These are phyloP conservation scores for Taphrina flavorubra DNA, from an alignment of 1,139 yeast genomes.

Conservation along the genomic window DNA sequence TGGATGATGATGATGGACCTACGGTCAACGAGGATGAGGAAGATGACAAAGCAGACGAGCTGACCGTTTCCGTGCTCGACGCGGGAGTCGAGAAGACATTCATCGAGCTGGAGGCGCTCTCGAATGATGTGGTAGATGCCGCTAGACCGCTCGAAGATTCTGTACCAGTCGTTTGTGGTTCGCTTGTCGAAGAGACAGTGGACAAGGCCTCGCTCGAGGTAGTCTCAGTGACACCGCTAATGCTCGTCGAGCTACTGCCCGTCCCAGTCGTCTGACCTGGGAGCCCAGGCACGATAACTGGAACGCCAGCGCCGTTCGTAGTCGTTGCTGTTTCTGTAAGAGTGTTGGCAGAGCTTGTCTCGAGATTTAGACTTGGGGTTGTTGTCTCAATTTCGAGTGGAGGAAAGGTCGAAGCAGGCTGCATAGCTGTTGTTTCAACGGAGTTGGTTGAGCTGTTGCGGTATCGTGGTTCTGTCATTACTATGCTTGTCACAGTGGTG, in stretches of 20 bases:
- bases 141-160: neutral
- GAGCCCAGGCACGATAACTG: neutral
- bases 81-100: too few species aligned
- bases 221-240: neutral
- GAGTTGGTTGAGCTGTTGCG: neutral
- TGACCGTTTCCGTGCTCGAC: neutral
- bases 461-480: neutral
- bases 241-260: neutral
- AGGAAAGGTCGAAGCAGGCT: neutral
- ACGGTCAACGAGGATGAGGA: conserved; percentile 48
- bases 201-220: neutral
- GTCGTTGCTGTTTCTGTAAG: neutral
- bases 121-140: neutral
- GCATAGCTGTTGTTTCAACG: neutral
- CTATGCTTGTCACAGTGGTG: neutral
- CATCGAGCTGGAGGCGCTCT: too few species aligned
- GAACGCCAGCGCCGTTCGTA: neutral
- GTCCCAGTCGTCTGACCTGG: neutral
- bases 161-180: neutral
- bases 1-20: conserved; percentile 43
- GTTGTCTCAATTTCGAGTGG: neutral
- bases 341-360: neutral
- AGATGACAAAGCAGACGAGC: conserved; percentile 47
- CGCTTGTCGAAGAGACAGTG: neutral
- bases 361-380: neutral